Base-by-base conservation (phyloP, 1,139 yeast genomes). In the Lodderomyces metapsilosis region DNA sequence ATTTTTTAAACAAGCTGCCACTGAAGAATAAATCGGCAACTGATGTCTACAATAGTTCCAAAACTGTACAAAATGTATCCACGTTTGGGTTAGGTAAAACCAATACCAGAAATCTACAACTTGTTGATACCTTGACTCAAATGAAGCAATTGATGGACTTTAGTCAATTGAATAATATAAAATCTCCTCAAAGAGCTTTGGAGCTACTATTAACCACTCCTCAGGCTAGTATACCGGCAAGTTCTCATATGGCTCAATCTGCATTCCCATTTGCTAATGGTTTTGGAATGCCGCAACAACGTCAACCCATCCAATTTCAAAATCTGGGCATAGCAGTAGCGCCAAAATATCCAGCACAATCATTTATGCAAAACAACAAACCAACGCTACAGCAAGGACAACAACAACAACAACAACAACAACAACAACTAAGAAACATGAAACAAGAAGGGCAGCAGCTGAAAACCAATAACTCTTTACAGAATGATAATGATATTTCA, bases 71-170 rank as follows among this genome's bases (percentile, higher is more conserved):
- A 36, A 49, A 53, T 33, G 46, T 64, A 1, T 38, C 53, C 2
- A 59, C 76, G 42, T 78, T 76, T 47, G 95, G 95, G 0, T 61
- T 84, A n/a, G 78, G 78, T 39, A 81, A 76, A 37, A 71, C 73
- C 27, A 82, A 87, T 2, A 74, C 85, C 78, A 66, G 91, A 41
- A 70, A 82, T 25, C 61, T 87, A 64, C 92, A 87, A 58, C 77
- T 86, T 3, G 76, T 88, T 36, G 94, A 86, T 59, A 83, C 84
- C 1, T 82, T 88, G 86, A 73, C 88, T 0, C 78, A 78, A 46
- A 70, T 87, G 52, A 74, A 77, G 44, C 80, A 84, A 23, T 62
- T 85, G 43, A 82, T 85, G 82, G 69, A 73, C 22, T 82, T 76
- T 52, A 73, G 84, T 18, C 57, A 71, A 39, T 55, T 61, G 16